Conservation (phyloP, 768 basidiomycete species). For the Suillus clintonianus region DNA sequence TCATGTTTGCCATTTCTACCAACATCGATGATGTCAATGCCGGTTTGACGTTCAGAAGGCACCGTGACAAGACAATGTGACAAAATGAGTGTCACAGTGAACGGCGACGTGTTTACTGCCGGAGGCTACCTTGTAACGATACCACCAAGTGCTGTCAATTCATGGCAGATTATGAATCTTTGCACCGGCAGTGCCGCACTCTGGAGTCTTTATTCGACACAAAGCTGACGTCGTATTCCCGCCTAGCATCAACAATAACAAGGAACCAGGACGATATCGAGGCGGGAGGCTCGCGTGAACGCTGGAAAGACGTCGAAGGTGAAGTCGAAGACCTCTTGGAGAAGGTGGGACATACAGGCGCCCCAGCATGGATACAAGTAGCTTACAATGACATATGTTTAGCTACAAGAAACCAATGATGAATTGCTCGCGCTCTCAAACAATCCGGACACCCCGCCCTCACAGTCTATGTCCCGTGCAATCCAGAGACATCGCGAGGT, state of each 20-base stretch:
- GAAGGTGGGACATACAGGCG: slow-evolving; percentile 54
- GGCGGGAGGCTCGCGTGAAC: slow-evolving; percentile 65
- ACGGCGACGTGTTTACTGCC: background rate
- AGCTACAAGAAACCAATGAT: slow-evolving; percentile 89
- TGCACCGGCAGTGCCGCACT: slow-evolving; percentile 90
- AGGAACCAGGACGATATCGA: slow-evolving; percentile 61
- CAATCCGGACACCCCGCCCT: slow-evolving; percentile 67
- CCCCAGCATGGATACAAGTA: background rate
- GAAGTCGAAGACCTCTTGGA: slow-evolving; percentile 85
- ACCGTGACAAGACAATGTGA: background rate
- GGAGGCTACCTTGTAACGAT: background rate
- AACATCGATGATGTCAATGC: too few relatives aligned
- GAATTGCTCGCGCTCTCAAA: slow-evolving; percentile 69
- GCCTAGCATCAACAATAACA: slow-evolving; percentile 71
- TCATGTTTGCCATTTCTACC: background rate
- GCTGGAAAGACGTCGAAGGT: slow-evolving; percentile 81
- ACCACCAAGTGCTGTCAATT: background rate
- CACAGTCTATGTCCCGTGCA: slow-evolving; percentile 83
- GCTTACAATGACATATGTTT: slow-evolving; percentile 13
- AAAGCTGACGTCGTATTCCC: slow-evolving; percentile 89
- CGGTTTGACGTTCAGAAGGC: background rate
- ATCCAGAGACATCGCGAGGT: slow-evolving; percentile 91
- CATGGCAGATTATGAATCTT: slow-evolving; percentile 84
- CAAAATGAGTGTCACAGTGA: background rate
- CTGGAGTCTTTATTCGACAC: slow-evolving; percentile 91